phyloP scores from a whole-genome alignment of 2,329 filamentous ascomycete species.

The Aspergillus piperis region DNA sequence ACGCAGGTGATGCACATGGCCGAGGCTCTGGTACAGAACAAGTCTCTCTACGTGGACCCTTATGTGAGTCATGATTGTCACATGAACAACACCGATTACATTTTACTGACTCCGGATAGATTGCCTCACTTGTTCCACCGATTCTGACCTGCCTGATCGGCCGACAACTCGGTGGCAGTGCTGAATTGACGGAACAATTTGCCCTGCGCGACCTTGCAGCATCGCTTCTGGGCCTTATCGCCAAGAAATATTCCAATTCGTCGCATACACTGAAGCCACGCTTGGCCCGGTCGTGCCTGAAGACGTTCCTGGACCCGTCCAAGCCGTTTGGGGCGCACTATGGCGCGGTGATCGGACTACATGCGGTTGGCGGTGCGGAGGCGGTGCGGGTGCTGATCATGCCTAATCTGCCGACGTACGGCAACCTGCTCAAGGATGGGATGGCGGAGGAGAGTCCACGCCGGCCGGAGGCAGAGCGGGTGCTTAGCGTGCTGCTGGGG shows the following conservation, averaged over 20 bases:
- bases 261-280: conserved; percentile 83
- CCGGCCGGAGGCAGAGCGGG: conserved; percentile 61
- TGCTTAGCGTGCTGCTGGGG: conserved; percentile 59
- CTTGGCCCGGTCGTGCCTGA: conserved; percentile 88
- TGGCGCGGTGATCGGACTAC: conserved; percentile 79
- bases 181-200: conserved; percentile 64
- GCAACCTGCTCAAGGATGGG: conserved; percentile 60
- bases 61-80: conserved; percentile 50
- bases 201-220: conserved; percentile 81
- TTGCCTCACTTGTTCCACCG: conserved; percentile 73
- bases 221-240: conserved; percentile 76
- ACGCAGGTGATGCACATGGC: conserved; percentile 91
- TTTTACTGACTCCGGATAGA: conserved; percentile 35
- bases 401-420: conserved; percentile 66
- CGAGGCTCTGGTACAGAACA: conserved; percentile 79
- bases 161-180: conserved; percentile 69
- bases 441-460: conserved; percentile 52
- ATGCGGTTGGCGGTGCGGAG: conserved; percentile 71
- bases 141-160: conserved; percentile 89
- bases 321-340: conserved; percentile 84
- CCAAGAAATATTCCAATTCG: conserved; percentile 75
- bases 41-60: conserved; percentile 72
- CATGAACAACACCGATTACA: neutral
- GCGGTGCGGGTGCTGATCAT: conserved; percentile 65
- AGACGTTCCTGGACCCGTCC: conserved; percentile 83